Evolutionary conservation across 2,329 filamentous ascomycete genomes (phyloP), one percentile per base, ranked within the genome.

Genomic region (Trichoderma citrinoviride): DNA sequence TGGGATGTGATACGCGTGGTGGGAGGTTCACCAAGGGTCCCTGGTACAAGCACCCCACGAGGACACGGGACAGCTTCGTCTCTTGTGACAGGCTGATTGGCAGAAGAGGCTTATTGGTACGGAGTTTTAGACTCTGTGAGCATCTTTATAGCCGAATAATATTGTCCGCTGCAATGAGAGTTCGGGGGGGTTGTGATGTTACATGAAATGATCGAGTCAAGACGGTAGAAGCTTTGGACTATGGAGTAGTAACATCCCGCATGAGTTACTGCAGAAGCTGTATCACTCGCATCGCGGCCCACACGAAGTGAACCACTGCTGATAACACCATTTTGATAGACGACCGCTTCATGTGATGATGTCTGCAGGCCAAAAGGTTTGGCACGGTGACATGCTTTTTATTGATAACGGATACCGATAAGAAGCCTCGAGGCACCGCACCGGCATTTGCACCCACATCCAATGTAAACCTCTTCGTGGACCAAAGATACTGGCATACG

Each of bases 311-410:
- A 55, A 8, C 52, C 50, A 41, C 21, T 21, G 52, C 19, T 41
- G 52, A 41, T 49, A 17, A 40, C 29, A 17, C 23, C 44, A 12
- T 37, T 4, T 4, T 37, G 33, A 40, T 6, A 25, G 44, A 37
- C 15, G 21, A 41, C 21, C 15, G 14, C 15, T 47, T 19, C 56
- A 60, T 40, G 40, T 23, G 27, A 23, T 44, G 40, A 44, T 25
- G 15, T 43, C 47, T 17, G 12, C 40, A 25, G 25, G 23, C n/a
- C 60, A 40, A 62, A 49, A 27, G 53, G 37, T 46, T 62, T 62
- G 60, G 60, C 40, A 53, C 46, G 60, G 60, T 54, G 49, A 53
- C 60, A 62, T 62, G n/a, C n/a, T n/a, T n/a, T n/a, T n/a, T 7
- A 50, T 41, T 44, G 27, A 27, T 27, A 41, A 23, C 19, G 17